Percentiles rank a stretch among this genome's conserved stretches.
Evolutionary conservation across 208 protist species (phyloP).

Genomic region (Sergeia podlipaevii): DNA sequence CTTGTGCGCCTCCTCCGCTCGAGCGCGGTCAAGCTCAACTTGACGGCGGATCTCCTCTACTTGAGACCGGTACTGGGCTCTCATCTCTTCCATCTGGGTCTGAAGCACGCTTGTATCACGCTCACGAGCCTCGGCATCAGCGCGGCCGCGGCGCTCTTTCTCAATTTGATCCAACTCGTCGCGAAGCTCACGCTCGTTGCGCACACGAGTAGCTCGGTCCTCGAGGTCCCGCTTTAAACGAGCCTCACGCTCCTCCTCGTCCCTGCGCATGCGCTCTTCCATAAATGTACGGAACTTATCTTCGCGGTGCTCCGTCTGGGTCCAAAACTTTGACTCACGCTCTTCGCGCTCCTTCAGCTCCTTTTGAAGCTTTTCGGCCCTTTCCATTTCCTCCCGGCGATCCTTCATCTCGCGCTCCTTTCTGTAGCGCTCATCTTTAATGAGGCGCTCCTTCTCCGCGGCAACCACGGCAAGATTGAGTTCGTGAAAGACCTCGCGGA

Average conservation of each 20-base stretch:
- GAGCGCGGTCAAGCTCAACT: constrained; percentile 53
- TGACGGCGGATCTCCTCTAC: constrained; percentile 72
- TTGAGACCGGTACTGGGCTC: constrained; percentile 51
- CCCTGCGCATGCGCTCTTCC: constrained; percentile 43
- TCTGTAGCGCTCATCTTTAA: constrained; percentile 91
- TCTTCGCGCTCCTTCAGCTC: constrained; percentile 71
- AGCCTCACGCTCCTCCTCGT: constrained; percentile 82
- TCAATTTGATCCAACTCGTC: constrained; percentile 69
- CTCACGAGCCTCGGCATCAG: constrained; percentile 47
- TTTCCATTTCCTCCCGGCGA: constrained; percentile 58
- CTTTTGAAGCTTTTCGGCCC: constrained; percentile 49
- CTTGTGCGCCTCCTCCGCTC: constrained; percentile 65
- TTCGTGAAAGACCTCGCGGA: constrained; percentile 89
- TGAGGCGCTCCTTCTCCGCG: constrained; percentile 85
- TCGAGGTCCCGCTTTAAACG: constrained; percentile 77
- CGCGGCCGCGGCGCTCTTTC: constrained; percentile 52
- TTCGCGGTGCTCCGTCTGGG: constrained; percentile 59
- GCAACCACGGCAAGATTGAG: constrained; percentile 88
- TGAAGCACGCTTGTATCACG: constrained; percentile 57
- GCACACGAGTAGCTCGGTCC: constrained; percentile 57
- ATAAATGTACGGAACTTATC: constrained; percentile 45
- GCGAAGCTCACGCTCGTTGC: constrained; percentile 60
- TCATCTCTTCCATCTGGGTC: constrained; percentile 66
- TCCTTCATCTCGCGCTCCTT: constrained; percentile 79
- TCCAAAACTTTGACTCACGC: constrained; percentile 78